These are phyloP conservation scores for Strobilomyces echinocephalus DNA, from an alignment of 768 basidiomycete species.

Conservation along the genomic window DNA sequence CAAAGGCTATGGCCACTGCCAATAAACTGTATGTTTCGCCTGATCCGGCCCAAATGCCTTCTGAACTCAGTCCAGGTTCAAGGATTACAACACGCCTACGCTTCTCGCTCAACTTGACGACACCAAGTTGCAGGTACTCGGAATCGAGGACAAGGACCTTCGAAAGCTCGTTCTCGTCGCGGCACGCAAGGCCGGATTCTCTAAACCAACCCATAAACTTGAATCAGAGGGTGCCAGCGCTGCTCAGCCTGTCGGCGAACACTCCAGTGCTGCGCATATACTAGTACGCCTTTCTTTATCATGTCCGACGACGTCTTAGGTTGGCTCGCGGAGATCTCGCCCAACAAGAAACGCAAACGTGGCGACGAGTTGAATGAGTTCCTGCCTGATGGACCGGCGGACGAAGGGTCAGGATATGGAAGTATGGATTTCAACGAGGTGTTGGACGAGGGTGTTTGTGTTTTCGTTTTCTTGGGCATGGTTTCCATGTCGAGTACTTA, in stretches of 20 bases:
- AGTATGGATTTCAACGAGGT: conserved; percentile 71
- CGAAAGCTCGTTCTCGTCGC: conserved; percentile 57
- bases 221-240: conserved; percentile 13
- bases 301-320: background rate
- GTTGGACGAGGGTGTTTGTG: conserved; percentile 63
- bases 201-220: conserved; percentile 13
- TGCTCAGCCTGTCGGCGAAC: conserved; percentile 5
- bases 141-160: conserved; percentile 61
- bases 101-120: conserved; percentile 57
- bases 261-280: conserved; percentile 24
- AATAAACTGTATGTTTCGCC: conserved; percentile 55
- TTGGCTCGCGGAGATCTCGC: conserved; percentile 34
- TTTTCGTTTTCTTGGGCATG: background rate
- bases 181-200: conserved; percentile 61
- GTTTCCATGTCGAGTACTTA: background rate
- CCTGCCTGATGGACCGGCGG: conserved; percentile 46
- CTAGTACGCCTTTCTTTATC: conserved; percentile 24
- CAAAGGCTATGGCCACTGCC: conserved; percentile 66
- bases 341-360: conserved; percentile 48
- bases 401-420: conserved; percentile 48
- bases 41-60: background rate
- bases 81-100: conserved; percentile 57
- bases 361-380: conserved; percentile 50
- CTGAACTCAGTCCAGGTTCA: conserved; percentile 52
- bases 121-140: conserved; percentile 50